Evolutionary conservation across 345 rosid genomes (phyloP), one percentile per base, ranked within the genome.

Genomic region (Brassica incana): DNA sequence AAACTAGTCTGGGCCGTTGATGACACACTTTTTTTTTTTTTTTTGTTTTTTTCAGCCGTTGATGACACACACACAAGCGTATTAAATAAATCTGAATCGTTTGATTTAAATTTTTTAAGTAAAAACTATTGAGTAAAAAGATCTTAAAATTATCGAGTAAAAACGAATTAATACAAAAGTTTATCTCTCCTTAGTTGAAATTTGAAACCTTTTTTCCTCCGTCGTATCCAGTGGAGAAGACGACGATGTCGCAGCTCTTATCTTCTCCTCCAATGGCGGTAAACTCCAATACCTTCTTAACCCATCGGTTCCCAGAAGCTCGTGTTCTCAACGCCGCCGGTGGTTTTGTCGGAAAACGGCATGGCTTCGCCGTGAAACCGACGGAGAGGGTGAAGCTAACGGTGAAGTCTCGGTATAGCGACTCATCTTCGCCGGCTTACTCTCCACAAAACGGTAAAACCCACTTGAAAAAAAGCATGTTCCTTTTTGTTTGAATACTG

Each of bases 331-430:
- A 23, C 25, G 25, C 60, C 32, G 14, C 15, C 68, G 18, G 68
- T 76, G 64, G 69, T n/a, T 50, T 77, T 20, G 3, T 50, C 72
- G 73, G 59, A 27, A 80, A 78, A 72, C 29, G 32, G 27, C 43
- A 48, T 56, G 35, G 69, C 67, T 40, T 80, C 27, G 70, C 85
- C 3, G 27, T 75, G 8, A 56, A 83, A 64, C 78, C 78, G 68
- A 74, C 54, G 66, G 38, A 65, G 33, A 73, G 69, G 78, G 75
- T 77, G 73, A 75, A 78, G 33, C 78, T 87, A 70, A 73, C 86
- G 8, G 78, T 91, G 16, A 85, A 85, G 76, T 87, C 89, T 84
- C 88, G 92, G 56, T 81, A 69, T 62, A 54, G 69, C 40, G 60
- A 83, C 81, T 79, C 78, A 9, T 74, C 84, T 48, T 70, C 77